Evolutionary conservation across 169 alveolate species (phyloP), one percentile per base, ranked within the genome.

Genomic region (Cryptosporidium tyzzeri): DNA sequence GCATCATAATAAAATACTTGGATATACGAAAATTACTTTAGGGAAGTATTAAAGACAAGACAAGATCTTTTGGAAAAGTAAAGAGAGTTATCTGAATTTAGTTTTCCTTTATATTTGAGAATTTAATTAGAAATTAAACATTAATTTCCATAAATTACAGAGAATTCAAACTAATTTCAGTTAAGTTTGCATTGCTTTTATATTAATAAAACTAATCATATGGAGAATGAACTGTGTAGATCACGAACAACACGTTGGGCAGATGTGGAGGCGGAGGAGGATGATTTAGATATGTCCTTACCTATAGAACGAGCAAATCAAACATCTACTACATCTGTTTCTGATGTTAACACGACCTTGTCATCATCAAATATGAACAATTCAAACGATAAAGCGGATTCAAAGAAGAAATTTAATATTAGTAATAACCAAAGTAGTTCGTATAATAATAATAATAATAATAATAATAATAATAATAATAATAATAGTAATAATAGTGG

Each of bases 201-300:
- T 37, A 35, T 33, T 2, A 65, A 37, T 37, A 65, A 65, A 37
- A n/a, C 44, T 9, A 65, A 10, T 65, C 53, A 74, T 53, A 80
- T 65, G 73, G 89, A 80, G 75, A 65, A 65, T 80, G 89, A 67
- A 65, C 23, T 80, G 44, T 80, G 89, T 39, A 80, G 75, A 59
- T 80, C 89, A 59, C 59, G 89, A 26, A 80, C 75, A 26, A 80
- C 89, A 45, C 89, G 89, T 50, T 80, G 89, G 89, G 89, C 89
- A 44, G 89, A 80, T 21, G 89, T 80, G 23, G 89, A 80, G 75
- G 89, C 71, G 12, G 89, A 80, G 39, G 89, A 80, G 12, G 89
- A 80, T 48, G 89, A 80, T 48, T 48, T 80, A 65, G 89, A 80
- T 41, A 80, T 80, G 89, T 26, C 80, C 41, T 48, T 80, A 16